Evolutionary conservation across 352 stramenopile species (phyloP), one percentile per base, ranked within the genome.

Genomic region (Pythium volutum): DNA sequence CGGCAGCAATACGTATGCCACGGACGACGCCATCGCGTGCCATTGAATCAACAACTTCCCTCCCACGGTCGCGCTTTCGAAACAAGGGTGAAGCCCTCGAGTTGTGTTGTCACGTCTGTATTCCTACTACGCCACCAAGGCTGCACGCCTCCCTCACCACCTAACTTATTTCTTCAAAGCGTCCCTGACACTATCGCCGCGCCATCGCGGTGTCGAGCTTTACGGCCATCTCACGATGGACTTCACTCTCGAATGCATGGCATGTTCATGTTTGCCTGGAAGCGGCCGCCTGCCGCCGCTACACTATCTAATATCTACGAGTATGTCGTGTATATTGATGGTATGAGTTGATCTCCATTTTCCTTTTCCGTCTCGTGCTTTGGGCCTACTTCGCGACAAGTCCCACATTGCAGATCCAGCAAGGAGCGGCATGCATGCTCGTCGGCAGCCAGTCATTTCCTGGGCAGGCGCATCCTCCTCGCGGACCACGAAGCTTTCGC

Each of bases 21-120:
- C 67, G 25, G 59, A 74, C 42, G 66, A 71, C 29, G 58, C 74
- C 31, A 71, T 80, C 38, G 57, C 64, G 39, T 80, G 55, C 69
- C 66, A 54, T 36, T 81, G 46, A 77, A 22, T 14, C 20, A 8
- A 2, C 26, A 1, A 12, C 16, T 33, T 8, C 0, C 9, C 8
- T n/a, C 42, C 47, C 18, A 6, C 25, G 5, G 22, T 10, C 26
- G n/a, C 47, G 29, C 10, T 33, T 29, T 34, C 33, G 23, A 27
- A 52, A 27, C 45, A 52, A 52, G 26, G 22, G 45, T 52, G 45
- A 54, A 54, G 26, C 29, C 46, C 36, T 43, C 36, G 36, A 43
- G 31, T 36, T 47, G 41, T 47, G 41, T 47, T 47, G 41, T 47
- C 41, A 47, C 16, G 41, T 47, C 41, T 47, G 4, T 47, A 47